Evolutionary conservation across 495 filamentous ascomycete genomes (phyloP), one percentile per base, ranked within the genome.

Genomic region (Penicillium daleae): DNA sequence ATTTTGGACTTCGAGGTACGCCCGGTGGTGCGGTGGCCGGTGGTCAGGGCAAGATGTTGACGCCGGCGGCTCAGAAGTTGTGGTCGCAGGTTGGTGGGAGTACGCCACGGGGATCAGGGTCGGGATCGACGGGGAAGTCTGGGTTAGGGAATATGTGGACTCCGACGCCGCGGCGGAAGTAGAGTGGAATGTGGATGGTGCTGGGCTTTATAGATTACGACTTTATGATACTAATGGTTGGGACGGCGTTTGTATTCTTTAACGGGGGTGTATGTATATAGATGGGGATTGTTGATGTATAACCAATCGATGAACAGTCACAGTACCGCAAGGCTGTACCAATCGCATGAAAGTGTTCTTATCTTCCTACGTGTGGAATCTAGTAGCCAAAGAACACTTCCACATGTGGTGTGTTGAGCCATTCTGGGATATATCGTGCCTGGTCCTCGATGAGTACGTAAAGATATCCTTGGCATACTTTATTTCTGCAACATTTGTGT

Each of bases 11-110:
- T 17, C 74, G 91, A 8, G 46, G 53, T 61, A 92, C 91, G 0
- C 69, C 70, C 8, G 37, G 64, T 42, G 64, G 60, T 62, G 49
- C 15, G 8, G 6, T 51, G 54, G 7, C 39, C 31, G 19, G 66
- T 56, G 2, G 61, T 54, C 19, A 60, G 53, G 42, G 67, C 48
- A 80, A 76, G 63, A 61, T 73, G 62, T 67, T 85, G 57, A 84
- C 83, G 17, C 95, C 95, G 17, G 95, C 95, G 8, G 95, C 87
- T 35, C 86, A 91, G 78, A 86, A 87, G 70, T 73, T 99, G 56
- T 87, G 92, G 78, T 82, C 85, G 46, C 87, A 81, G 66, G 84
- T 94, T 46, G 70, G 67, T 44, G 87, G 86, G 33, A 85, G 79
- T 51, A 79, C 74, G 7, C 77, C 77, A 48, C 72, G 73, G 48